These are phyloP conservation scores for Areca catechu DNA, from an alignment of 176 grass and related monocot species.

Conservation along the genomic window DNA sequence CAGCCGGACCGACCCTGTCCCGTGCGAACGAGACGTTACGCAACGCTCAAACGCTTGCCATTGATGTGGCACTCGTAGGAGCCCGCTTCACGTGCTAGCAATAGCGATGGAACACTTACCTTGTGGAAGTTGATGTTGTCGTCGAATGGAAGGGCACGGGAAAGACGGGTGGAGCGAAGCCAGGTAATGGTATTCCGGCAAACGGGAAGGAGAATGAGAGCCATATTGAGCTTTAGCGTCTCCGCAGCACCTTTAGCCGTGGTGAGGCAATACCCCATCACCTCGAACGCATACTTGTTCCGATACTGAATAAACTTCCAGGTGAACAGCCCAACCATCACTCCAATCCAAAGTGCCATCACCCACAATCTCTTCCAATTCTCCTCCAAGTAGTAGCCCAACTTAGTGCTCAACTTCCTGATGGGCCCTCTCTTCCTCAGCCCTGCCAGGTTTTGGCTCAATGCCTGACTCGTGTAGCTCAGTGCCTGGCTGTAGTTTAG, in stretches of 20 bases:
- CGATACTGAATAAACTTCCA: constrained; percentile 97
- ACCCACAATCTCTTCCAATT: constrained; percentile 96
- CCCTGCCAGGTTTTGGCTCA: constrained; percentile 79
- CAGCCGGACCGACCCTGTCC: no score
- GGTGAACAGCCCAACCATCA: constrained; percentile 73
- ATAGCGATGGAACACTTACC: constrained; percentile 31
- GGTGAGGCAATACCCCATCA: constrained; percentile 92
- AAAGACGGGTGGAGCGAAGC: constrained; percentile 71
- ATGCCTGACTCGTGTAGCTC: constrained; percentile 86
- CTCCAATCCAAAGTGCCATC: constrained; percentile 62
- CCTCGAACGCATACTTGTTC: constrained; percentile 55
- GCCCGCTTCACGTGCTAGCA: no score
- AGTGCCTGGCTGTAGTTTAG: constrained; percentile 88
- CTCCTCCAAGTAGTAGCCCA: constrained; percentile 85
- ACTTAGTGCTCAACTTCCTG: constrained; percentile 55
- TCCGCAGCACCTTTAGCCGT: constrained; percentile 93
- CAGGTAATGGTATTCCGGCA: constrained; percentile 97
- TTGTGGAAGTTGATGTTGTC: constrained; percentile 99
- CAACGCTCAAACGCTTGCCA: no score
- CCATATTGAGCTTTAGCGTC: constrained; percentile 98
- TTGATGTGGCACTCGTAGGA: no score
- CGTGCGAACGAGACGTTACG: no score
- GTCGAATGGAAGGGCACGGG: constrained; percentile 82
- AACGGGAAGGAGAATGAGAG: constrained; percentile 83
- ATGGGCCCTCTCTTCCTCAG: constrained; percentile 58